Percentiles rank a stretch among this genome's conserved stretches.
Evolutionary conservation across 805 yeast genomes (phyloP).

Genomic region (Saccharomycopsis sp.): DNA sequence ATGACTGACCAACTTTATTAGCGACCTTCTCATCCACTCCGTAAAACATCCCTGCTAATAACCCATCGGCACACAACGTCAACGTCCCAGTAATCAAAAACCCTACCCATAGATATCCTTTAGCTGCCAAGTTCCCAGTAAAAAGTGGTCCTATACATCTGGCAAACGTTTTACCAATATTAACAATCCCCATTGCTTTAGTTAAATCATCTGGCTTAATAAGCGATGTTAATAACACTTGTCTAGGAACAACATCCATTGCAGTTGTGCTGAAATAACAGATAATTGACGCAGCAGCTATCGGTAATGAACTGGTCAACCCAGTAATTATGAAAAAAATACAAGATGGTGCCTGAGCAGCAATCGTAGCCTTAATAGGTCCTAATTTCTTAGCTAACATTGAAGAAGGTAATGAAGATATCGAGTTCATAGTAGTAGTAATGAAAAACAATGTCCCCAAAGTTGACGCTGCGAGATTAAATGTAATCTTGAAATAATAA

Average conservation of each 20-base stretch:
- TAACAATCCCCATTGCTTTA: slow-evolving; percentile 76
- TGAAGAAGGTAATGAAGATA: slow-evolving; percentile 75
- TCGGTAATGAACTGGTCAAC: slow-evolving; percentile 28
- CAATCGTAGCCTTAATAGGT: slow-evolving; percentile 68
- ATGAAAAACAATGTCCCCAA: slow-evolving; percentile 64
- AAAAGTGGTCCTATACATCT: slow-evolving; percentile 75
- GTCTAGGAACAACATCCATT: slow-evolving; percentile 92
- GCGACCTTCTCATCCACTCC: slow-evolving; percentile 30
- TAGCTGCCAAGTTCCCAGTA: slow-evolving; percentile 66
- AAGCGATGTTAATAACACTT: slow-evolving; percentile 64
- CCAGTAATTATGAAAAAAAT: slow-evolving; percentile 52
- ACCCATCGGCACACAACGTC: slow-evolving; percentile 34
- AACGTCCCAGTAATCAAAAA: slow-evolving; percentile 47
- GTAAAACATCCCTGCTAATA: slow-evolving; percentile 29
- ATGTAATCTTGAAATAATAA: slow-evolving; percentile 62
- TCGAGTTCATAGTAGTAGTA: slow-evolving; percentile 54
- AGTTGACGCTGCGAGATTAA: slow-evolving; percentile 44
- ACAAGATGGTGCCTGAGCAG: slow-evolving; percentile 76
- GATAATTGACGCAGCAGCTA: slow-evolving; percentile 46
- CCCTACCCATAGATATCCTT: slow-evolving; percentile 39
- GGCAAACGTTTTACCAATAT: slow-evolving; percentile 79
- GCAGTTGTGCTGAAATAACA: slow-evolving; percentile 58
- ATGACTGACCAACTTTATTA: too few relatives aligned
- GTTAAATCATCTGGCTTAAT: slow-evolving; percentile 61
- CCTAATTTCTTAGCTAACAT: slow-evolving; percentile 59